Conservation (phyloP, 148 eudicot genomes). For the Rhododendron henanense region DNA sequence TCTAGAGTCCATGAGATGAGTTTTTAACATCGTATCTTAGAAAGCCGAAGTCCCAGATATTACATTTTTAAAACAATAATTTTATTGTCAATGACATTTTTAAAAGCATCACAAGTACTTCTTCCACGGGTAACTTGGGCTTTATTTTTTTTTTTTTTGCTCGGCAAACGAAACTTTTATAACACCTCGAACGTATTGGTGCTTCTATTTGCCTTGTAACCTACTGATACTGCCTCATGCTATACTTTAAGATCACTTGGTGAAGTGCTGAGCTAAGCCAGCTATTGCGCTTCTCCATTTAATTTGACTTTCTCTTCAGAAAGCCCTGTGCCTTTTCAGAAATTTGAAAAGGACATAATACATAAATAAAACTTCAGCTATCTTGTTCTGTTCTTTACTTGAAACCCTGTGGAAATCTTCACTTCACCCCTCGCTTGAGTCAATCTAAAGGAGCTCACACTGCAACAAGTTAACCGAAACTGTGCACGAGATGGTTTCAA, state of each 20-base stretch:
- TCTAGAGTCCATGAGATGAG: not conserved
- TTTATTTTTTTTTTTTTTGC: too few species aligned
- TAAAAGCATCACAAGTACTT: not conserved
- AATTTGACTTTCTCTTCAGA: not conserved
- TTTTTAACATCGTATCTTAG: not conserved
- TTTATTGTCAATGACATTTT: not conserved
- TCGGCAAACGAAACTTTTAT: too few species aligned
- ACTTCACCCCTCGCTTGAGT: not conserved
- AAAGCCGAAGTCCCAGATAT: not conserved
- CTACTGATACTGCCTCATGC: not conserved
- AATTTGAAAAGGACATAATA: not conserved
- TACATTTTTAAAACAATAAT: not conserved
- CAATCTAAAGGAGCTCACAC: not conserved
- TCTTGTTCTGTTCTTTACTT: not conserved
- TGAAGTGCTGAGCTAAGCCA: not conserved
- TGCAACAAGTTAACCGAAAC: not conserved
- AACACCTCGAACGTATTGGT: too few species aligned
- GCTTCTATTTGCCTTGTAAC: not conserved
- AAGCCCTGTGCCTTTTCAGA: not conserved
- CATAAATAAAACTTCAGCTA: not conserved
- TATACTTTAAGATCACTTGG: not conserved
- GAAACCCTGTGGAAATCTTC: not conserved
- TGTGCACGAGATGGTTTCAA: not conserved
- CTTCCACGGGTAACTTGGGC: not conserved
- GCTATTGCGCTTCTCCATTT: not conserved